These are phyloP conservation scores for Eleusine coracana DNA, from an alignment of 176 grass and related monocot genomes.

Conservation along the genomic window DNA sequence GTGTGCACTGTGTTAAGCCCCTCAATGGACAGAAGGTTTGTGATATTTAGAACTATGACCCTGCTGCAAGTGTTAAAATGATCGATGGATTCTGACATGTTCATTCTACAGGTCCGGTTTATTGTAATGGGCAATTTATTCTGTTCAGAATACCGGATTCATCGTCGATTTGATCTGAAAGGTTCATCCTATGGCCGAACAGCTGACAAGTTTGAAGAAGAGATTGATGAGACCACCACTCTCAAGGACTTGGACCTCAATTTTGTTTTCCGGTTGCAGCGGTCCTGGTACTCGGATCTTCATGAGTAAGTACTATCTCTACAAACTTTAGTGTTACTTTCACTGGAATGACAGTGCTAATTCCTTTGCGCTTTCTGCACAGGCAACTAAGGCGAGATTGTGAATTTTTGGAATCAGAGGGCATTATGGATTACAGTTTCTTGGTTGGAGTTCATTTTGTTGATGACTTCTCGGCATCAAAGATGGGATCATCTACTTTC, in stretches of 20 bases:
- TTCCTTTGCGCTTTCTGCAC: slow-evolving; percentile 8
- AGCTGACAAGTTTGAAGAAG: slow-evolving; percentile 81
- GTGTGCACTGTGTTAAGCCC: slow-evolving; percentile 85
- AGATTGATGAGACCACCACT: slow-evolving; percentile 96
- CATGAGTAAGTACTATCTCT: slow-evolving; percentile 68
- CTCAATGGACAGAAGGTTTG: slow-evolving; percentile 68
- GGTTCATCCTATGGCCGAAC: slow-evolving; percentile 93
- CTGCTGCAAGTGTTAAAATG: slow-evolving; percentile 2
- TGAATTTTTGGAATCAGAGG: slow-evolving; percentile 79
- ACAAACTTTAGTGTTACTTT: slow-evolving; percentile 14
- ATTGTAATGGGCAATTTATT: slow-evolving; percentile 98
- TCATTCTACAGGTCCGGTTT: slow-evolving; percentile 74
- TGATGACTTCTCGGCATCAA: slow-evolving; percentile 67
- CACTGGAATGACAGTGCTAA: slow-evolving; percentile 8
- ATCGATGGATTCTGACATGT: slow-evolving; percentile 23
- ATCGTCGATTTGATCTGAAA: slow-evolving; percentile 95
- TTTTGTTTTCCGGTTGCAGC: slow-evolving; percentile 85
- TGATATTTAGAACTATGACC: background rate
- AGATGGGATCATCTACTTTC: slow-evolving; percentile 55
- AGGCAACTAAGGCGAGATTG: slow-evolving; percentile 89
- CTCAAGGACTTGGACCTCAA: slow-evolving; percentile 98
- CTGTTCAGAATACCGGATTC: slow-evolving; percentile 89
- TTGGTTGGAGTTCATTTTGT: slow-evolving; percentile 90
- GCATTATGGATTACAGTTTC: slow-evolving; percentile 98
- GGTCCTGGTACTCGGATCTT: slow-evolving; percentile 70